Evolutionary conservation across 768 basidiomycete species (phyloP).

Genomic region (Brasilioporus rufonigricans): DNA sequence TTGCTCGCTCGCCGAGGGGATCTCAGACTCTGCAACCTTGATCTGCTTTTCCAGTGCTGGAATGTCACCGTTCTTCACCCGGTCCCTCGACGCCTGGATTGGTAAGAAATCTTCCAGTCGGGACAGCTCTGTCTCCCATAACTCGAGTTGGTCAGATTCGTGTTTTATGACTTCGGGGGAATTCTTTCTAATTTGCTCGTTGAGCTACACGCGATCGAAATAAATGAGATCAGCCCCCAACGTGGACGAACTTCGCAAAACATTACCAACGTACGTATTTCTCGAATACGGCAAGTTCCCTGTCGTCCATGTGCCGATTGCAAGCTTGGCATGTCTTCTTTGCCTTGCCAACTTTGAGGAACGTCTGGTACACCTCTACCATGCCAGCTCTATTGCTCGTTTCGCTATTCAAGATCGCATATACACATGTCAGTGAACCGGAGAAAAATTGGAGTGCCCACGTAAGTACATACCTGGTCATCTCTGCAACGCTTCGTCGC

Average conservation of each 20-base stretch:
- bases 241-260: not conserved
- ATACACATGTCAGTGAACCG: not conserved
- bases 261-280: conserved; percentile 50
- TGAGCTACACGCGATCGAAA: conserved; percentile 55
- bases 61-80: conserved; percentile 60
- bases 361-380: conserved; percentile 47
- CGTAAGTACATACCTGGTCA: conserved; percentile 17
- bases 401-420: conserved; percentile 13
- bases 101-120: conserved; percentile 60
- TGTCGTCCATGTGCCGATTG: conserved; percentile 59
- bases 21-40: conserved; percentile 49
- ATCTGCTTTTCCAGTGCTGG: conserved; percentile 65
- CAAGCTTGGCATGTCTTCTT: conserved; percentile 77
- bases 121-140: conserved; percentile 61
- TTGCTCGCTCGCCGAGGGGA: conserved; percentile 47
- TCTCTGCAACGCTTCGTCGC: conserved; percentile 10
- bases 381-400: conserved; percentile 31
- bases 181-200: conserved; percentile 56
- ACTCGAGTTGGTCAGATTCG: conserved; percentile 37
- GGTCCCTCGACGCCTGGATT: conserved; percentile 49
- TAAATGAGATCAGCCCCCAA: not conserved
- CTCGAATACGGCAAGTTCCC: conserved; percentile 61
- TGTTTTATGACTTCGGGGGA: conserved; percentile 44
- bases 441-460: not conserved
- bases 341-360: conserved; percentile 57